phyloP scores from a whole-genome alignment of 768 basidiomycete species.

The Mycena capillaripes region DNA sequence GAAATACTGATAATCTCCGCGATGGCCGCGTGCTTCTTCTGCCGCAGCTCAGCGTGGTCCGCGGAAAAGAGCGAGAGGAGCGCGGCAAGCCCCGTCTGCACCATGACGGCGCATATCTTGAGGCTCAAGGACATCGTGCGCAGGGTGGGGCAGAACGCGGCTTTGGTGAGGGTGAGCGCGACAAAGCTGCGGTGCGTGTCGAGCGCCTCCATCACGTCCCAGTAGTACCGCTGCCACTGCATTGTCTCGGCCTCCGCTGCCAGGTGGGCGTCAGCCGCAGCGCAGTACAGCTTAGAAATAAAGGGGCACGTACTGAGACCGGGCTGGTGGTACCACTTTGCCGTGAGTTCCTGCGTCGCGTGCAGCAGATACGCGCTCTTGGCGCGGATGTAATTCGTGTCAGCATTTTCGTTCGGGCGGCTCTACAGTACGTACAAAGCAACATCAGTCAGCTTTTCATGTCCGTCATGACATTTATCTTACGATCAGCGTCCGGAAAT shows the following conservation, averaged over 20 bases:
- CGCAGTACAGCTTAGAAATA: background rate
- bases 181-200: constrained; percentile 22
- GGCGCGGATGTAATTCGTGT: constrained; percentile 24
- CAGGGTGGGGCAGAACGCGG: constrained; percentile 14
- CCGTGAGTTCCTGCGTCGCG: background rate
- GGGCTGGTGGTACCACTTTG: background rate
- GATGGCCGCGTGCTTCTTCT: constrained; percentile 16
- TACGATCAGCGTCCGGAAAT: constrained; percentile 16
- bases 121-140: constrained; percentile 3
- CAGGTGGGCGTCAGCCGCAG: background rate
- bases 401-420: background rate
- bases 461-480: background rate
- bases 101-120: constrained; percentile 17
- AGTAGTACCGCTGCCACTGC: constrained; percentile 19
- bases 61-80: constrained; percentile 47
- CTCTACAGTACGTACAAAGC: background rate
- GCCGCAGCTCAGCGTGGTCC: background rate
- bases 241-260: background rate
- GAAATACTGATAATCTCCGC: constrained; percentile 26
- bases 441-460: background rate
- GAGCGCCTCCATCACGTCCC: constrained; percentile 27
- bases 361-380: constrained; percentile 17
- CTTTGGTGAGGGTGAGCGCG: background rate
- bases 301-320: background rate
- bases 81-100: constrained; percentile 9